phyloP scores from a whole-genome alignment of 2,329 filamentous ascomycete species.

The Chaetomium sp. region DNA sequence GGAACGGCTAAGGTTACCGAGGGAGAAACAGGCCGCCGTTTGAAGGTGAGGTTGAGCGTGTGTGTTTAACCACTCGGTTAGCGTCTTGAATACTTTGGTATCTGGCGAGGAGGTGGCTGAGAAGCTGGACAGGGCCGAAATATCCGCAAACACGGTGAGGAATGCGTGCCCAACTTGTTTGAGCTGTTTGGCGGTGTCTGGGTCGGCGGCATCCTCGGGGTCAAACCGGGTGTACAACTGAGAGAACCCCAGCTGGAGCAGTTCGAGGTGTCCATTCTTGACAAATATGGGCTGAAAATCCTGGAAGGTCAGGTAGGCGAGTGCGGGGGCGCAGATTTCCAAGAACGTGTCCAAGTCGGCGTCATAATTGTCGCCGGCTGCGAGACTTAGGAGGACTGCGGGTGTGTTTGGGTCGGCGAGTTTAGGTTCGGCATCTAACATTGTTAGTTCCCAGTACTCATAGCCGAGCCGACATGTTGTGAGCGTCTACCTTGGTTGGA shows the following conservation, averaged over 20 bases:
- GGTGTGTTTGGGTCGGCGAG: constrained; percentile 42
- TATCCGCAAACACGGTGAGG: constrained; percentile 43
- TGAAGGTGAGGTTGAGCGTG: constrained; percentile 37
- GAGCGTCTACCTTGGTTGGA: constrained; percentile 40
- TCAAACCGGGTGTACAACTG: constrained; percentile 41
- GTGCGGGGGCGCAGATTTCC: constrained; percentile 43
- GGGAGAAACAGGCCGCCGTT: constrained; percentile 51
- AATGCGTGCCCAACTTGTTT: constrained; percentile 45
- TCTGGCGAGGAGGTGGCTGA: constrained; percentile 31
- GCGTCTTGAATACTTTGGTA: constrained; percentile 31
- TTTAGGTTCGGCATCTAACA: constrained; percentile 39
- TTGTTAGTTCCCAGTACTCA: constrained; percentile 10
- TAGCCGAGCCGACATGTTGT: neutral
- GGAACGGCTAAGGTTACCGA: constrained; percentile 56
- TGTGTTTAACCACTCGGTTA: constrained; percentile 37
- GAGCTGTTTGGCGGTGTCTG: constrained; percentile 41
- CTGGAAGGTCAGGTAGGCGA: constrained; percentile 50
- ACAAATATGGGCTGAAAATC: constrained; percentile 46
- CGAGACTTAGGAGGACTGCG: constrained; percentile 43
- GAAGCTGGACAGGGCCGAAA: constrained; percentile 40
- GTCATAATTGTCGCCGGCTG: constrained; percentile 33
- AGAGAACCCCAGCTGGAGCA: constrained; percentile 44
- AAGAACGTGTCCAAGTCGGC: constrained; percentile 51
- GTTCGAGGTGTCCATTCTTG: constrained; percentile 30
- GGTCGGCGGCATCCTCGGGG: constrained; percentile 32